Percentiles rank a stretch among this genome's conserved stretches.
Evolutionary conservation across 1,139 yeast genomes (phyloP).

Genomic region (Wickerhamomyces sp.): DNA sequence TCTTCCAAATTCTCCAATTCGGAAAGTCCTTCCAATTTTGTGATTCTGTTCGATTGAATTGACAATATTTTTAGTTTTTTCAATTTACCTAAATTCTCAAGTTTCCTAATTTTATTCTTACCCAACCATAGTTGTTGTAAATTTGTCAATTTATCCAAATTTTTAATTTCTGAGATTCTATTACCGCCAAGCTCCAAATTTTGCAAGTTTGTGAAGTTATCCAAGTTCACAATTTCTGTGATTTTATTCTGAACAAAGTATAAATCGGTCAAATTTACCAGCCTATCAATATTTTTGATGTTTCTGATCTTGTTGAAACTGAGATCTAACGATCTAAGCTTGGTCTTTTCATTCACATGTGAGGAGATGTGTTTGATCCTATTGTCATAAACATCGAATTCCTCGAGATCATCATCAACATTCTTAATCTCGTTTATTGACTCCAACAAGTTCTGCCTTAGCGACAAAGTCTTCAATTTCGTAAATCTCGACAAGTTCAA

Average conservation of each 20-base stretch:
- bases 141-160: conserved; percentile 45
- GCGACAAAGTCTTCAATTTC: conserved; percentile 55
- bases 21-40: conserved; percentile 78
- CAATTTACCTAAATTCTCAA: conserved; percentile 61
- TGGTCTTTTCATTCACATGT: conserved; percentile 53
- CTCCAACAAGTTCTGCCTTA: conserved; percentile 81
- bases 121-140: conserved; percentile 90
- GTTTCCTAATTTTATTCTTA: conserved; percentile 65
- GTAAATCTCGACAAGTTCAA: conserved; percentile 57
- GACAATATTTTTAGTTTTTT: conserved; percentile 69
- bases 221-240: conserved; percentile 62
- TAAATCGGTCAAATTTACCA: conserved; percentile 58
- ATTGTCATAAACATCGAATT: conserved; percentile 88
- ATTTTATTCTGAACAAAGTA: conserved; percentile 90
- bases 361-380: conserved; percentile 78
- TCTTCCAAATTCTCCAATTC: conserved; percentile 71
- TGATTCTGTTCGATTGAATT: conserved; percentile 81
- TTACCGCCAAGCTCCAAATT: conserved; percentile 93
- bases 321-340: conserved; percentile 64
- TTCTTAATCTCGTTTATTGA: conserved; percentile 66
- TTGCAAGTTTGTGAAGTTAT: conserved; percentile 49
- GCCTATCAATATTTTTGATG: conserved; percentile 70
- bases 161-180: conserved; percentile 54
- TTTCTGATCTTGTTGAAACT: conserved; percentile 89
- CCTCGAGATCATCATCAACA: conserved; percentile 57